Percentiles rank a stretch among this genome's conserved stretches.
phyloP scores from a whole-genome alignment of 83 land plant genomes.

The Thuja plicata region DNA sequence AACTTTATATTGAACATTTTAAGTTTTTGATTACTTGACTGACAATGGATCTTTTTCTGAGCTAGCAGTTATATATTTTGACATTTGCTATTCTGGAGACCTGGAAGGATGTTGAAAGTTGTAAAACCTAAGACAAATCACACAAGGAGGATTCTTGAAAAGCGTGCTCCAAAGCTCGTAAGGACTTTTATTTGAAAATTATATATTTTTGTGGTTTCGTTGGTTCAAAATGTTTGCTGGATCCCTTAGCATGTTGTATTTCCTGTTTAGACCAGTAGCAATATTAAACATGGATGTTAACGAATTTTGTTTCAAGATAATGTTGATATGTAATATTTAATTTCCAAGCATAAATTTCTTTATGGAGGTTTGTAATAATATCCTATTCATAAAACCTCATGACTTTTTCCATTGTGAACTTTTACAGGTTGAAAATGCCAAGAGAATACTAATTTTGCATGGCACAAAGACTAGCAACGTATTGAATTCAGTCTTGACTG shows the following conservation, averaged over 20 bases:
- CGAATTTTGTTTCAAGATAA: not conserved
- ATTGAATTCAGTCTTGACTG: conserved; percentile 64
- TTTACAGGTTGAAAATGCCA: conserved; percentile 76
- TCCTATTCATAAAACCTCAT: not conserved
- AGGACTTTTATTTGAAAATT: not conserved
- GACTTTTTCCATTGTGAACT: not conserved
- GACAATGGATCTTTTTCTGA: not conserved
- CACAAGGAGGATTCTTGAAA: conserved; percentile 67
- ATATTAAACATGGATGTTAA: not conserved
- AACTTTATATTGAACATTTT: not conserved
- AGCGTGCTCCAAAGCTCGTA: conserved; percentile 90
- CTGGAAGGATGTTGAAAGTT: conserved; percentile 37
- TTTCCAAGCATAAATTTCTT: not conserved
- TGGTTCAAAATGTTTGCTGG: not conserved
- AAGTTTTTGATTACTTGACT: not conserved
- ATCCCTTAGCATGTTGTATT: not conserved
- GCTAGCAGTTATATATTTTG: not conserved
- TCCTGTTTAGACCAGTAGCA: not conserved
- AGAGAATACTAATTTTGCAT: conserved; percentile 81
- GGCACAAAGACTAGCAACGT: conserved; percentile 77
- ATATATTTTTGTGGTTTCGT: not conserved
- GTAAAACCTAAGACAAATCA: conserved; percentile 61
- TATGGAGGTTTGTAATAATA: not conserved
- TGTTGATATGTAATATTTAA: not conserved
- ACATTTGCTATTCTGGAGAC: not conserved